phyloP scores from a whole-genome alignment of 1,284 basidiomycete genomes.

The Pascua sp. region DNA sequence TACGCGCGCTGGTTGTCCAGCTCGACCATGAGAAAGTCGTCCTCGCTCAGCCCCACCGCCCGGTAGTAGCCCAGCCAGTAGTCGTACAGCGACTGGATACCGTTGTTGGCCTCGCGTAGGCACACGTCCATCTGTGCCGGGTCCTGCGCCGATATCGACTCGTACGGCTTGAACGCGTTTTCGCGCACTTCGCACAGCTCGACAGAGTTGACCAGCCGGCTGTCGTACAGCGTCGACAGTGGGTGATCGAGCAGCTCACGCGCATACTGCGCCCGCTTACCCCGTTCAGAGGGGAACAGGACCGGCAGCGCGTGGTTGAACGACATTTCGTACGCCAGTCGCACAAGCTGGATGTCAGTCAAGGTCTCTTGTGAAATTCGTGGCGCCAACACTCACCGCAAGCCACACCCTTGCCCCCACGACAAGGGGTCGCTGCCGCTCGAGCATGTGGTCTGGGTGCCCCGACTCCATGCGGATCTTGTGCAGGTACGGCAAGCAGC shows the following conservation, averaged over 20 bases:
- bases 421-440: slow-evolving; percentile 15
- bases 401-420: slow-evolving; percentile 32
- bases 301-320: slow-evolving; percentile 31
- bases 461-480: slow-evolving; percentile 18
- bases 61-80: slow-evolving; percentile 25
- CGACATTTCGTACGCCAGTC: slow-evolving; percentile 23
- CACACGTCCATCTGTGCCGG: slow-evolving; percentile 16
- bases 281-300: slow-evolving; percentile 12
- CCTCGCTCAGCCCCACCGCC: slow-evolving; percentile 7
- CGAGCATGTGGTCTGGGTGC: slow-evolving; percentile 10
- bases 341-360: slow-evolving; percentile 3
- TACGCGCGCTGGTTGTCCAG: slow-evolving; percentile 17
- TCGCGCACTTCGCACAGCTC: slow-evolving; percentile 22
- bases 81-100: slow-evolving; percentile 16
- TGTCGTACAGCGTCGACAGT: slow-evolving; percentile 20
- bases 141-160: slow-evolving; percentile 8
- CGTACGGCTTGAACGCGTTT: slow-evolving; percentile 13
- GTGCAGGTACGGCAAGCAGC: slow-evolving; percentile 28
- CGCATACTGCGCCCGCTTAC: slow-evolving; percentile 14
- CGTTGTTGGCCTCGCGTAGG: slow-evolving; percentile 21
- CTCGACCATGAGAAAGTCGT: slow-evolving; percentile 26
- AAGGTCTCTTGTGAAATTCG: background rate
- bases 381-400: slow-evolving; percentile 1
- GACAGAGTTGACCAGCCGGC: slow-evolving; percentile 26
- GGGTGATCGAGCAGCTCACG: slow-evolving; percentile 33